A percentile compares a stretch with the other conserved stretches of the same genome.
These are phyloP conservation scores for Protomyces arabidopsidicola DNA, from an alignment of 1,139 yeast genomes.

Conservation along the genomic window DNA sequence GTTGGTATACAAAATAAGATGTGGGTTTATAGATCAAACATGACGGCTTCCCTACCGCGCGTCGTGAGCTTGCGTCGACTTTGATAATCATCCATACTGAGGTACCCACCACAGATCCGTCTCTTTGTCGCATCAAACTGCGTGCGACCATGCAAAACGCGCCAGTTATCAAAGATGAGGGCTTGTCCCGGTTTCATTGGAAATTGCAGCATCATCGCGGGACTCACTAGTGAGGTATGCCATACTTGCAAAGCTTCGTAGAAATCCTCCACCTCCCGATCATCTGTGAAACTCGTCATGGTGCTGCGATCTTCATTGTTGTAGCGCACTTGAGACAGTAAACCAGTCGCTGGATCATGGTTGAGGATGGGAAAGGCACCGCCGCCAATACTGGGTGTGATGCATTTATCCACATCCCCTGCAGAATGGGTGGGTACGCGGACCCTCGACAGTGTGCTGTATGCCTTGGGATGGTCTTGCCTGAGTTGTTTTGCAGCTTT, in stretches of 20 bases:
- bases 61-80: constrained; percentile 52
- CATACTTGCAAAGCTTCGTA: constrained; percentile 59
- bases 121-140: constrained; percentile 61
- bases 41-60: constrained; percentile 42
- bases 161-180: constrained; percentile 70
- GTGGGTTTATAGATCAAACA: constrained; percentile 16
- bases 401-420: constrained; percentile 65
- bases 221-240: constrained; percentile 52
- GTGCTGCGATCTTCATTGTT: constrained; percentile 69
- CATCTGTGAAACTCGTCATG: constrained; percentile 55
- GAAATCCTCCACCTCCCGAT: constrained; percentile 50
- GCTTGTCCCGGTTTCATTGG: constrained; percentile 60
- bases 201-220: constrained; percentile 53
- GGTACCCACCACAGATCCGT: constrained; percentile 73
- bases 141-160: constrained; percentile 68
- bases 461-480: constrained; percentile 52
- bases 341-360: constrained; percentile 49
- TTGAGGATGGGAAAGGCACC: constrained; percentile 52
- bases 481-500: constrained; percentile 54
- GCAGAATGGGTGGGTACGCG: constrained; percentile 73
- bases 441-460: constrained; percentile 49
- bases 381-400: constrained; percentile 57
- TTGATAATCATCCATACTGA: constrained; percentile 64
- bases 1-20: no score
- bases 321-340: constrained; percentile 66